Evolutionary conservation across 805 yeast species (phyloP), one percentile per base, ranked within the genome.

Genomic region (Metschnikowia cerradonensis): DNA sequence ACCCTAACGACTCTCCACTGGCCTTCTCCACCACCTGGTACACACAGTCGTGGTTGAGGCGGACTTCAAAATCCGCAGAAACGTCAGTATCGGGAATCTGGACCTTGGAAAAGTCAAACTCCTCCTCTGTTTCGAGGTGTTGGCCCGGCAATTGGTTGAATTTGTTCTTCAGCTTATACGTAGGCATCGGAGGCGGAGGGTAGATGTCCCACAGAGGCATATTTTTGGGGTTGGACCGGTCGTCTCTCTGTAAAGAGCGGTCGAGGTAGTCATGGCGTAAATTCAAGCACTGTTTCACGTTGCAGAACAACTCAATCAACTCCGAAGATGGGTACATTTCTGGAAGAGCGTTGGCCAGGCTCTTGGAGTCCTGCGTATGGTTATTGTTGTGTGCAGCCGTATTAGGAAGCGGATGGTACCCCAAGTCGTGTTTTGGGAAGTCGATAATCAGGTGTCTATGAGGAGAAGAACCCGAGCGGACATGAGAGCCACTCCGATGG

Each of bases 181-280:
- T 83, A 3, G 99, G 97, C 57, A 83, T 83, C 13, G 99, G 99
- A 1, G 98, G 97, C 10, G 84, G 82, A 0, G 99, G 99, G 64
- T 91, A 92, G 45, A 94, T 83, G 14, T 64, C 64, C 98, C 98
- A 94, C 37, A 66, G 70, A 13, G 69, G 70, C 23, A 60, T 63
- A 67, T 95, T 92, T 64, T 92, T 90, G 1, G 99, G 99, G 67
- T 94, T 94, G 59, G 83, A 86, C 35, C 70, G 64, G 41, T 85
- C 86, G 49, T 81, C 73, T 4, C 54, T 47, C 70, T 94, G 99
- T 48, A 81, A 57, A 0, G 97, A 90, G 10, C 80, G 57, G 2
- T 68, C 60, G 67, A 87, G 86, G 66, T 92, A 94, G 62, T 84
- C 86, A 58, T 80, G 83, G 65, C 99, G 83, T 54, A 88, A 63